Percentiles rank a stretch among this genome's conserved stretches.
Conservation (phyloP, 2,329 filamentous ascomycete genomes). For the Aureobasidium sp. region DNA sequence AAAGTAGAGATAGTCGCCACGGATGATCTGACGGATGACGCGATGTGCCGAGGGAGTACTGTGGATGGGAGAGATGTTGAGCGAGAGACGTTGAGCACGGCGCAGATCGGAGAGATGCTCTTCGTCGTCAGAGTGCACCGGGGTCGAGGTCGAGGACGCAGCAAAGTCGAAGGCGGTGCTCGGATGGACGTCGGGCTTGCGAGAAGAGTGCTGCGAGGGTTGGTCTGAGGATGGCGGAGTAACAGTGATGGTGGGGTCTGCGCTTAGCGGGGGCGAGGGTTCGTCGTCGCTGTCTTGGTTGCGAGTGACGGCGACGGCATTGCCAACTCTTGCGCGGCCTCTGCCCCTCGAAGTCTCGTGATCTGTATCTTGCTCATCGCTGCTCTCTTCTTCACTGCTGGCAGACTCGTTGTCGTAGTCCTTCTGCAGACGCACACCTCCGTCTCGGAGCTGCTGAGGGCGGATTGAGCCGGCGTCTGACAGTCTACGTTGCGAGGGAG, state of each 20-base stretch:
- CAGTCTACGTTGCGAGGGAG: constrained; percentile 9
- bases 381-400: constrained; percentile 28
- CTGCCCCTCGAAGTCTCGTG: constrained; percentile 9
- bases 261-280: constrained; percentile 13
- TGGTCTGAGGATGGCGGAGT: constrained; percentile 20
- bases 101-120: constrained; percentile 78
- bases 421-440: constrained; percentile 15
- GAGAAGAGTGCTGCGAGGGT: constrained; percentile 23
- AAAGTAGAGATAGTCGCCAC: constrained; percentile 74
- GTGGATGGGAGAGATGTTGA: constrained; percentile 73
- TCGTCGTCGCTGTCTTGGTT: constrained; percentile 17
- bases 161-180: constrained; percentile 75
- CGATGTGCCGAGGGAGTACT: constrained; percentile 70
- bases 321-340: constrained; percentile 19
- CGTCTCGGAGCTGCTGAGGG: constrained; percentile 9
- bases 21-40: constrained; percentile 80
- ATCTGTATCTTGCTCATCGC: constrained; percentile 28
- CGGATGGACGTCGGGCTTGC: constrained; percentile 57
- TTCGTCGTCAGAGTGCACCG: constrained; percentile 78
- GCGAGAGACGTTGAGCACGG: constrained; percentile 74
- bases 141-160: constrained; percentile 51
- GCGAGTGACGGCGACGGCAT: constrained; percentile 13
- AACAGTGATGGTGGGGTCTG: constrained; percentile 25
- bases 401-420: constrained; percentile 18
- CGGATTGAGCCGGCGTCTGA: constrained; percentile 15